Percentiles rank a stretch among this genome's conserved stretches.
Evolutionary conservation across 139 green algal species (phyloP).

Genomic region (Ettlia oleoabundans): DNA sequence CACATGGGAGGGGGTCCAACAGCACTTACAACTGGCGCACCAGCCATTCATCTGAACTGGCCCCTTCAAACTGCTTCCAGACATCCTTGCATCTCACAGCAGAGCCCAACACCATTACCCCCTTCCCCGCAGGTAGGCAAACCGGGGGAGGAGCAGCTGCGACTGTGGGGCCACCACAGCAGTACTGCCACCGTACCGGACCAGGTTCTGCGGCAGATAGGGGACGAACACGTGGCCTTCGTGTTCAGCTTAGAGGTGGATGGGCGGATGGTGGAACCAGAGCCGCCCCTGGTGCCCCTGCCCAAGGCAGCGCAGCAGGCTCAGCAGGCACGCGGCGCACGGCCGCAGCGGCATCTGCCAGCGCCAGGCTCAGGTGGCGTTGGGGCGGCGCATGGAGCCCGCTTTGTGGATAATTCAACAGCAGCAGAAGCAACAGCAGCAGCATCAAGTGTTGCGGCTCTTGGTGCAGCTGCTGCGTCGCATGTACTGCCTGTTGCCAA

Average conservation of each 20-base stretch:
- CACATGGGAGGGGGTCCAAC: no score
- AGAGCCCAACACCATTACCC: no score
- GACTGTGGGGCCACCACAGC: constrained; percentile 90
- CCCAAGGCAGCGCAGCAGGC: background rate
- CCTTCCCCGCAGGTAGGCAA: constrained; percentile 83
- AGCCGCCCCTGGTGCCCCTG: constrained; percentile 26
- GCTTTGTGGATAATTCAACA: no score
- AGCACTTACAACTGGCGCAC: no score
- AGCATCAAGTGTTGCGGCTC: no score
- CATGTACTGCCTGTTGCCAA: background rate
- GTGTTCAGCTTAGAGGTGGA: constrained; percentile 82
- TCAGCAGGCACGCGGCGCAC: background rate
- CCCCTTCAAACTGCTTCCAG: background rate
- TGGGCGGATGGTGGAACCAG: constrained; percentile 52
- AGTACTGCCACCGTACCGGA: constrained; percentile 80
- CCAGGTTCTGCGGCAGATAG: constrained; percentile 55
- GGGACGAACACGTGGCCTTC: constrained; percentile 78
- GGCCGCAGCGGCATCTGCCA: background rate
- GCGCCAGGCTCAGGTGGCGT: background rate
- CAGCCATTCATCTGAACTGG: no score
- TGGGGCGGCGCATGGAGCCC: background rate
- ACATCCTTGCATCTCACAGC: no score
- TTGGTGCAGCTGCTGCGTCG: background rate
- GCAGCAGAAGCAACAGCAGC: no score
- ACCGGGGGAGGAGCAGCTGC: constrained; percentile 92